Percentiles rank a stretch among this genome's conserved stretches.
Conservation (phyloP, 371 early-diverging fungal species). For the Choanephora cucurbitarum region DNA sequence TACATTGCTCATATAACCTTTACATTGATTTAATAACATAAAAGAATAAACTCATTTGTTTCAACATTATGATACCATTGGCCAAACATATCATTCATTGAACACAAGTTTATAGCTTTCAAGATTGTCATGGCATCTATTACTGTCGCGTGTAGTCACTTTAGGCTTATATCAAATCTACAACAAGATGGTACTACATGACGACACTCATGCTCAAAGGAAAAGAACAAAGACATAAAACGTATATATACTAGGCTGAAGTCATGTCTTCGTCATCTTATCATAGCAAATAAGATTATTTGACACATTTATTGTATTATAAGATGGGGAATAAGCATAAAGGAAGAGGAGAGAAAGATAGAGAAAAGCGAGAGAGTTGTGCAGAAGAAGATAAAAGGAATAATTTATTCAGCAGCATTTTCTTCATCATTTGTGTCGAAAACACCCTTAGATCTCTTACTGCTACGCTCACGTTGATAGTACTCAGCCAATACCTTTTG, state of each 20-base stretch:
- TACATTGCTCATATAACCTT: too few species aligned
- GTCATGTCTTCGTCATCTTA: background rate
- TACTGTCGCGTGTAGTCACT: too few species aligned
- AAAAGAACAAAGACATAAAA: background rate
- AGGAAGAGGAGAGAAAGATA: background rate
- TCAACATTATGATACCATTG: too few species aligned
- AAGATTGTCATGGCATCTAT: too few species aligned
- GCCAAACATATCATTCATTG: too few species aligned
- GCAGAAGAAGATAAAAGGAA: background rate
- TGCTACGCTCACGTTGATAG: slow-evolving; percentile 85
- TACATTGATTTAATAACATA: too few species aligned
- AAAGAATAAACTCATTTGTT: too few species aligned
- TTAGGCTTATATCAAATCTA: too few species aligned
- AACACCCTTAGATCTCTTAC: slow-evolving; percentile 52
- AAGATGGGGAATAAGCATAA: background rate
- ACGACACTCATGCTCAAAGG: background rate
- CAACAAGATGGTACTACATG: too few species aligned
- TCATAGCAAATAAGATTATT: background rate
- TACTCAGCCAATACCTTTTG: slow-evolving; percentile 94
- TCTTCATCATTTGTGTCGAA: slow-evolving; percentile 52
- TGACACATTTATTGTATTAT: background rate
- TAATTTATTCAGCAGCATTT: slow-evolving; percentile 15
- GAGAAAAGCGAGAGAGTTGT: background rate
- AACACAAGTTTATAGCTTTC: too few species aligned
- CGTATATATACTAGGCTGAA: background rate